A percentile compares a stretch with the other conserved stretches of the same genome.
These are phyloP conservation scores for Hanseniaspora jakobsenii DNA, from an alignment of 805 yeast species.

Conservation along the genomic window DNA sequence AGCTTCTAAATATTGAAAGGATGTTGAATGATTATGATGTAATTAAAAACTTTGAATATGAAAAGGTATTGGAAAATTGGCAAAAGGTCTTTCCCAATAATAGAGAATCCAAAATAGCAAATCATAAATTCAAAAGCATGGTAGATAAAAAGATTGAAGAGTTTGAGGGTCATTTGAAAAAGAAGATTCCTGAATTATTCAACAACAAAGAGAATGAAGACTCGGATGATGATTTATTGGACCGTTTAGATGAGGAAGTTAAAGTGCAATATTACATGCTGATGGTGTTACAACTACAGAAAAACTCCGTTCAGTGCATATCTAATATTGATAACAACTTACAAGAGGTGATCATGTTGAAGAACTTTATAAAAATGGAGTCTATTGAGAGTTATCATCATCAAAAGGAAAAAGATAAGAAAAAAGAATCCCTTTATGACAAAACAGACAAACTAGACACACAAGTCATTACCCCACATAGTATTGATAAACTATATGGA, in stretches of 20 bases:
- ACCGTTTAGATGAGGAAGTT: slow-evolving; percentile 45
- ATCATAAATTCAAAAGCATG: slow-evolving; percentile 45
- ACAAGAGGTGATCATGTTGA: slow-evolving; percentile 58
- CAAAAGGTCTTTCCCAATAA: slow-evolving; percentile 16
- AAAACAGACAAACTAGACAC: slow-evolving; percentile 36
- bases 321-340: slow-evolving; percentile 43
- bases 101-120: slow-evolving; percentile 63
- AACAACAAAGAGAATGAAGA: slow-evolving; percentile 23
- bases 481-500: slow-evolving; percentile 34
- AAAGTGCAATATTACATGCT: slow-evolving; percentile 40
- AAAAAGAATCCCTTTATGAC: slow-evolving; percentile 16
- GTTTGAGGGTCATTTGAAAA: slow-evolving; percentile 34
- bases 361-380: slow-evolving; percentile 32
- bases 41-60: not conserved
- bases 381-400: slow-evolving; percentile 19
- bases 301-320: slow-evolving; percentile 11
- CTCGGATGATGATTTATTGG: slow-evolving; percentile 21
- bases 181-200: slow-evolving; percentile 19
- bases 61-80: slow-evolving; percentile 19
- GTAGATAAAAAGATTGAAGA: slow-evolving; percentile 20
- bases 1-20: not conserved
- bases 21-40: not conserved
- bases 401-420: slow-evolving; percentile 14
- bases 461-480: slow-evolving; percentile 28
- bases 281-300: slow-evolving; percentile 3